Base-by-base conservation (phyloP, 345 rosid species). In the Microthlaspi erraticum region DNA sequence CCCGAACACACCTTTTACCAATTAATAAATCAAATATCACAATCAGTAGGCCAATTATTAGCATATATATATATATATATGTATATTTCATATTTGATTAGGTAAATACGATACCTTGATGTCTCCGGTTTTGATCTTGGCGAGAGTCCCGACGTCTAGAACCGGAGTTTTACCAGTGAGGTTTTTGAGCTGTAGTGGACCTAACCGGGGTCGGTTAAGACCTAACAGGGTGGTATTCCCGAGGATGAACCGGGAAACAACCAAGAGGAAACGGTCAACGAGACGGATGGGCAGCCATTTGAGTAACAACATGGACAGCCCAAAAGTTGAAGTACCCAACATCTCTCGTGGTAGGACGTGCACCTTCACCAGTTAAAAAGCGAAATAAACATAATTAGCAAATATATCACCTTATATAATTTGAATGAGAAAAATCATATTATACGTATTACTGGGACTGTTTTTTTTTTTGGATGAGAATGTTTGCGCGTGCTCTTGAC, bases 321-420 rank as follows among this genome's bases (percentile, higher is more conserved):
- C 97, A 84, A 94, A 94, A 76, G 97, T 91, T 36, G 97, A 94
- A 80, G 56, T 80, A 29, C 99, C 99, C 69, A 94, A 87, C 95
- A 91, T 81, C 85, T 89, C 90, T 79, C 81, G 90, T 67, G 99
- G 99, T 68, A 94, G 84, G 78, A 94, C 86, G 83, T 94, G 99
- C 79, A 94, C 96, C 99, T 94, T 79, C 84, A 83, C 78, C 38
- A 65, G 31, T 49, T 19, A 8, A 34, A 51, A 44, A 7, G 19
- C 14, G 1, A 29, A 42, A 38, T 12, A 39, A 61, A 29, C 32
- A 58, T 31, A 57, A 63, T 71, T 71, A 64, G 59, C 39, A 71
- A 70, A 62, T 55, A 54, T 18, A 59, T 23, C 32, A 72, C 10
- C 29, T 19, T 52, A 34, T 53, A 67, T 41, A 36, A 36, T 68